Evolutionary conservation across 257 asterid genomes (phyloP).

Genomic region (Primulina huaijiensis): DNA sequence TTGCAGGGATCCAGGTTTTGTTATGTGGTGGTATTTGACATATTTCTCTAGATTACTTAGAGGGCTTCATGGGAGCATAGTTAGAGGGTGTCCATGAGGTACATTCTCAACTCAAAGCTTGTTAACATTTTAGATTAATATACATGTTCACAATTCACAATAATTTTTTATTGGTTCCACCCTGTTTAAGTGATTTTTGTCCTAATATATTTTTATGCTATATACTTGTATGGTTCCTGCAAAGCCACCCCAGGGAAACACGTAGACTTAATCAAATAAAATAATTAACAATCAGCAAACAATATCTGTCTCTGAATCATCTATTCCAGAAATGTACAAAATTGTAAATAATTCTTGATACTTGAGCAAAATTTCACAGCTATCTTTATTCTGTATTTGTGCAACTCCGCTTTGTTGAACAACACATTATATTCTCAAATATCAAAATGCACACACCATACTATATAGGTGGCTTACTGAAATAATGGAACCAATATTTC

Average conservation of each 20-base stretch:
- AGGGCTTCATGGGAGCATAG: background rate
- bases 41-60: too few species aligned
- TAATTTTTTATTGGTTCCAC: background rate
- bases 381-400: slow-evolving; percentile 1
- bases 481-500: slow-evolving; percentile 18
- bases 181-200: background rate
- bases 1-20: background rate
- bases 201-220: background rate
- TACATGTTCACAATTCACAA: background rate
- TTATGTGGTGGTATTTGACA: too few species aligned
- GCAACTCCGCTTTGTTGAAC: slow-evolving; percentile 25
- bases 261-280: background rate
- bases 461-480: slow-evolving; percentile 13
- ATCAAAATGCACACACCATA: slow-evolving; percentile 20
- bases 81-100: background rate
- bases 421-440: slow-evolving; percentile 27
- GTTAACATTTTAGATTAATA: background rate
- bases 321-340: slow-evolving; percentile 30
- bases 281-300: slow-evolving; percentile 20
- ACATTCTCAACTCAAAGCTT: background rate
- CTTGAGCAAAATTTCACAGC: too few species aligned
- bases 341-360: slow-evolving; percentile 27
- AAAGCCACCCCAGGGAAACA: background rate
- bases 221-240: background rate
- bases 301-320: slow-evolving; percentile 19